These are phyloP conservation scores for Citrullus colocynthis DNA, from an alignment of 306 rosid species.

Conservation along the genomic window DNA sequence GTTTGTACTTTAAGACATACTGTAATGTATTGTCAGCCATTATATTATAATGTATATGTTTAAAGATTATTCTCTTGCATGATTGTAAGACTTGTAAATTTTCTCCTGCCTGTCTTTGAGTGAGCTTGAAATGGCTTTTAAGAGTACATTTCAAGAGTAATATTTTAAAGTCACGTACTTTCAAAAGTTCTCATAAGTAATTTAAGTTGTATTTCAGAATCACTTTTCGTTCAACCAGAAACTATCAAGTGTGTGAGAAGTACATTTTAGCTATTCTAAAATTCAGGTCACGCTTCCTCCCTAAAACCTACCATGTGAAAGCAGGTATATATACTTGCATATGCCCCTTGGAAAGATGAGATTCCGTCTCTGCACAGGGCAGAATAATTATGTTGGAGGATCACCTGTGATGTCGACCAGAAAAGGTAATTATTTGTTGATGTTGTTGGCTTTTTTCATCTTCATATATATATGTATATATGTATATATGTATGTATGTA, in stretches of 20 bases:
- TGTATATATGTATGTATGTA: too few relatives aligned
- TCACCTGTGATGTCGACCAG: constrained; percentile 30
- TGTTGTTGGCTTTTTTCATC: too few relatives aligned
- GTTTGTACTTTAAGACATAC: neutral
- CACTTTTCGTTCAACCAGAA: neutral
- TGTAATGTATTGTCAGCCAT: neutral
- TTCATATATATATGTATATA: too few relatives aligned
- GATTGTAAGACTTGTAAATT: neutral
- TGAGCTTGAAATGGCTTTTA: neutral
- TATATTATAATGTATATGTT: neutral
- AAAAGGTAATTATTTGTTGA: constrained; percentile 32
- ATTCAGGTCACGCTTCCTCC: neutral
- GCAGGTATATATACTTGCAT: constrained; percentile 46
- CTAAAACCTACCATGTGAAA: constrained; percentile 6
- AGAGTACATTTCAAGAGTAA: neutral
- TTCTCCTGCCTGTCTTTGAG: neutral
- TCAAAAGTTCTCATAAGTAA: neutral
- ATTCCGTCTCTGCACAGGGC: constrained; percentile 30
- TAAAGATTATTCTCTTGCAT: neutral
- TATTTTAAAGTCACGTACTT: neutral
- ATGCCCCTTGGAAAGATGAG: constrained; percentile 25
- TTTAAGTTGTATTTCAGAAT: neutral
- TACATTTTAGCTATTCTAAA: neutral
- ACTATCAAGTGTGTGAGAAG: neutral
- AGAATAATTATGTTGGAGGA: constrained; percentile 32